Base-by-base conservation (phyloP, 495 filamentous ascomycete genomes). In the Penicillium chermesinum region DNA sequence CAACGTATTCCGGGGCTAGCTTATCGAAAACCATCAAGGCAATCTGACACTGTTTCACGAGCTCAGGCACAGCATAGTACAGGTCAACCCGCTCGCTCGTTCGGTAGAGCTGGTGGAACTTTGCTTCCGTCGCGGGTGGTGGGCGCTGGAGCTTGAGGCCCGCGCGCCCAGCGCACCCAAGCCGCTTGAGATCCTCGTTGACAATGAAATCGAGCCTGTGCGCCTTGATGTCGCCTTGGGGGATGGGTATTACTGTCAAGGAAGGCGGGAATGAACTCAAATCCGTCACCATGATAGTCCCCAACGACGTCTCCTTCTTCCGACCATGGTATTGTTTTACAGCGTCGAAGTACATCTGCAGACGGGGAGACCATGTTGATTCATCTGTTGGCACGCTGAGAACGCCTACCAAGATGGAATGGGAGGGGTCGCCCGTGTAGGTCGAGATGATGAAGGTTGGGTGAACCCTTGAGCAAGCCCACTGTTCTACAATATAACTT, bases 401-500 rank as follows among this genome's bases (percentile, higher is more conserved):
- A 6, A 96, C 85, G n/a, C 86, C 84, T 13, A 87, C 89, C 4
- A 82, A 61, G 14, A 96, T 79, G 3, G 70, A 78, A 62, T 96
- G 86, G 14, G 84, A 83, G 9, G 80, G 74, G 55, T 96, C 87
- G 14, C 93, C 94, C 0, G 94, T 96, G 64, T 93, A 97, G 4
- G 91, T 95, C 16, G 86, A 85, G 50, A 98, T 95, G 20, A 95
- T 80, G 52, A 93, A 88, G 19, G 91, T 95, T 6, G 91, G 93
- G 55, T 95, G 86, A 22, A 80, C 75, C 45, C 93, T 82, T 7
- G 91, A 96, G 64, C 89, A 96, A 9, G 88, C 89, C 94, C 93
- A 98, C 79, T 98, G 93, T 65, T 97, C 93, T 47, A 98, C 90
- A 30, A 97, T 67, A 69, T 97, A 97, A 41, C 91, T 71, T 61